A percentile compares a stretch with the other conserved stretches of the same genome.
Evolutionary conservation across 2,329 filamentous ascomycete species (phyloP).

Genomic region (Ophiocordyceps sinensis): DNA sequence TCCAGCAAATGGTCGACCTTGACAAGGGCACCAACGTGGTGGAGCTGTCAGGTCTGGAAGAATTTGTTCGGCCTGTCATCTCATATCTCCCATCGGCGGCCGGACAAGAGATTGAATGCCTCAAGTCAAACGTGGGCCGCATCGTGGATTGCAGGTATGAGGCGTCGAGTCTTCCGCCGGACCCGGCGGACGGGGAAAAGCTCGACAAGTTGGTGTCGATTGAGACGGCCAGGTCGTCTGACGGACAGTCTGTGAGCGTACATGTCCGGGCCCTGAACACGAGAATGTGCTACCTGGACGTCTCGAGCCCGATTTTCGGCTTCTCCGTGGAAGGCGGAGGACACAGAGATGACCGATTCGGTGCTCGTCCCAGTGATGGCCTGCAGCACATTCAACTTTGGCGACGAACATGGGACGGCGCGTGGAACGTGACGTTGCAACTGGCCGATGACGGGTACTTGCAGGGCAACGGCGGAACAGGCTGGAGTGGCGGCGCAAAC

Average conservation of each 20-base stretch:
- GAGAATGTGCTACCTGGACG: constrained; percentile 60
- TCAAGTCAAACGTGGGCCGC: constrained; percentile 20
- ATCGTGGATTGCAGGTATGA: constrained; percentile 57
- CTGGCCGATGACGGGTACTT: constrained; percentile 6
- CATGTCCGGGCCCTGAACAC: constrained; percentile 60
- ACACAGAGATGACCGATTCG: constrained; percentile 48
- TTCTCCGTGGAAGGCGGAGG: constrained; percentile 49
- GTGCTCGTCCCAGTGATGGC: constrained; percentile 46
- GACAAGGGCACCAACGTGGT: constrained; percentile 57
- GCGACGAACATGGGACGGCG: constrained; percentile 63
- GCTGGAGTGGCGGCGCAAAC: neutral
- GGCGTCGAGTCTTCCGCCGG: constrained; percentile 44
- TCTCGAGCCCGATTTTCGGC: constrained; percentile 50
- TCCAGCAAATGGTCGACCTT: constrained; percentile 68
- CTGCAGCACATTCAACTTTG: constrained; percentile 61
- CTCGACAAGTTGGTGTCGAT: constrained; percentile 47
- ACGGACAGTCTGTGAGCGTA: constrained; percentile 41
- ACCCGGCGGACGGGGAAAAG: constrained; percentile 37
- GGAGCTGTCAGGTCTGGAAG: constrained; percentile 51
- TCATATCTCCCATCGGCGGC: constrained; percentile 54
- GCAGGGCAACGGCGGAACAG: neutral
- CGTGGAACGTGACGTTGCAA: constrained; percentile 48
- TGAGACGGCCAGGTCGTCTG: constrained; percentile 17
- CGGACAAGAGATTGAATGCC: constrained; percentile 44
- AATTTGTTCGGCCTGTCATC: constrained; percentile 54